phyloP scores from a whole-genome alignment of 441 rosid genomes.

The Bocquillonia castaneifolia region DNA sequence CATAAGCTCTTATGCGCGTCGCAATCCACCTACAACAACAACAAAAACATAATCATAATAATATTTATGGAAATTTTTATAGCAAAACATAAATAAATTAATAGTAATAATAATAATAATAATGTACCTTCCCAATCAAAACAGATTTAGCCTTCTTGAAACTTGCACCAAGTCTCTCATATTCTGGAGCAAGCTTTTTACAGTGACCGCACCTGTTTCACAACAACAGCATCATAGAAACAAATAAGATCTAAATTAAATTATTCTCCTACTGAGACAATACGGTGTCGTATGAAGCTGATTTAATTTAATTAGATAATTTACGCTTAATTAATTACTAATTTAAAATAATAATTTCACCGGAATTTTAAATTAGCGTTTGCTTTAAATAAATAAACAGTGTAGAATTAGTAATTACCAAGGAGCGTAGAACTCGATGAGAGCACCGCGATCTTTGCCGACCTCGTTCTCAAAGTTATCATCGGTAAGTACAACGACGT shows the following conservation, averaged over 20 bases:
- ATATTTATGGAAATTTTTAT: too few relatives aligned
- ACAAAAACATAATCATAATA: background rate
- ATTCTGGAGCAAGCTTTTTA: conserved; percentile 91
- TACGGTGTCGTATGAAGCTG: too few relatives aligned
- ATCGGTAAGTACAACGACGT: conserved; percentile 77
- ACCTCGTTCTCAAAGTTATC: conserved; percentile 90
- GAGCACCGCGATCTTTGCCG: conserved; percentile 78
- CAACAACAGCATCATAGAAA: background rate
- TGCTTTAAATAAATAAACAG: background rate
- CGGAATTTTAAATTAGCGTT: too few relatives aligned
- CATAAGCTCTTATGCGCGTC: conserved; percentile 79
- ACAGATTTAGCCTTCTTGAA: conserved; percentile 80
- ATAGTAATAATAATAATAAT: too few relatives aligned
- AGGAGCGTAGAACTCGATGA: conserved; percentile 98
- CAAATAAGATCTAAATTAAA: too few relatives aligned
- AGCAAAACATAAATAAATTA: too few relatives aligned
- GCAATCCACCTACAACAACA: conserved; percentile 63
- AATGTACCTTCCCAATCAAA: conserved; percentile 72
- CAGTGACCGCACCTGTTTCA: conserved; percentile 84
- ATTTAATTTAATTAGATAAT: too few relatives aligned
- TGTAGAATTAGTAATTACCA: conserved; percentile 38
- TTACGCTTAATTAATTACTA: too few relatives aligned
- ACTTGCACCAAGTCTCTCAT: conserved; percentile 83
- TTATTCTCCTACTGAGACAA: too few relatives aligned
- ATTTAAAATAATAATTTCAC: too few relatives aligned